Percentiles rank a stretch among this genome's conserved stretches.
These are phyloP conservation scores for Agrocybe pediades DNA, from an alignment of 768 basidiomycete species.

Conservation along the genomic window DNA sequence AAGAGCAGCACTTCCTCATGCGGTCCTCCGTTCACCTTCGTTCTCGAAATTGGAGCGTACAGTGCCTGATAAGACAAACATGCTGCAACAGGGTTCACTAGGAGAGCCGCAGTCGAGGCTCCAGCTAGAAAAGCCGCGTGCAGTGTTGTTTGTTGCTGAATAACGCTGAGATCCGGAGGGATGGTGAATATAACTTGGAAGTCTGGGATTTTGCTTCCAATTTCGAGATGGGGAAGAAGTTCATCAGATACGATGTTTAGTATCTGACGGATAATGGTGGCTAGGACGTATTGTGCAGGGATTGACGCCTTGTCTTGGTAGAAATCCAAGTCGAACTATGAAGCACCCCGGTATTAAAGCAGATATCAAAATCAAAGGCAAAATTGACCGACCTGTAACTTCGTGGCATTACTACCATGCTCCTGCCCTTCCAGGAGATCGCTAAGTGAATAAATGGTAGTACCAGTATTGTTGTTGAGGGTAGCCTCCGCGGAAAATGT, in stretches of 20 bases:
- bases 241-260: neutral
- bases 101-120: neutral
- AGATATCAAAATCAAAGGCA: neutral
- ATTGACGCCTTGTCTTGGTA: neutral
- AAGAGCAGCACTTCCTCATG: neutral
- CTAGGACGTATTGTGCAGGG: neutral
- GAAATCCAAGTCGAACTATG: neutral
- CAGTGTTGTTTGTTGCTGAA: slow-evolving; percentile 1
- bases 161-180: neutral
- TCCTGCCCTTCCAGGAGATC: too few relatives aligned
- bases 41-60: neutral
- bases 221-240: neutral
- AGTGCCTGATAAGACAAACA: neutral
- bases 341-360: too few relatives aligned
- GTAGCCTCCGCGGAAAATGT: too few relatives aligned
- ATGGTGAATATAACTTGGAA: slow-evolving; percentile 1
- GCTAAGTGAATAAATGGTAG: too few relatives aligned
- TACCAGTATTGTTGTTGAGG: too few relatives aligned
- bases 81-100: neutral
- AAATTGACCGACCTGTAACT: too few relatives aligned
- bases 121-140: slow-evolving; percentile 2
- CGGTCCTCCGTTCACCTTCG: neutral
- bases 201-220: neutral
- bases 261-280: slow-evolving; percentile 1
- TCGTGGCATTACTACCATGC: too few relatives aligned